Conservation (phyloP, 257 asterid genomes). For the Solanum chilense region DNA sequence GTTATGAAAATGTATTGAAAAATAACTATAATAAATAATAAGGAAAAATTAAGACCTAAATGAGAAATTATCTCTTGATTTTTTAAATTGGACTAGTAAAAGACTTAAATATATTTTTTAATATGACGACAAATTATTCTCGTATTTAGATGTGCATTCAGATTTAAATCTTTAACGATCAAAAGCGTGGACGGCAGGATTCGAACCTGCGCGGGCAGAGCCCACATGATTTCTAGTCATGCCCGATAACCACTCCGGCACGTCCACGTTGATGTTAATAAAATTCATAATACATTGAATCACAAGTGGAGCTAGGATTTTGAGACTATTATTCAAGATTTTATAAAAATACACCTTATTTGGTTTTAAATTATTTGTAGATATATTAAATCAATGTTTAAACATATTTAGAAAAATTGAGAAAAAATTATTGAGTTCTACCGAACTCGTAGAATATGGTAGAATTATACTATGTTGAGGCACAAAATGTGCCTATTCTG, state of each 20-base stretch:
- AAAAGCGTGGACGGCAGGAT: conserved; percentile 2
- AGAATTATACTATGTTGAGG: too few species aligned
- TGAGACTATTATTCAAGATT: background rate
- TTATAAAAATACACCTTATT: background rate
- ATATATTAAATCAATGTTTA: background rate
- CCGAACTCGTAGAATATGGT: background rate
- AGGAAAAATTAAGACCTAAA: background rate
- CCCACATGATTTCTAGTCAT: background rate
- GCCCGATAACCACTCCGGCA: conserved; percentile 5
- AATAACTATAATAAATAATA: too few species aligned
- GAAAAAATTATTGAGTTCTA: background rate
- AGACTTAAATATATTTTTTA: too few species aligned
- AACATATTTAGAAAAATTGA: background rate
- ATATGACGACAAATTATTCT: too few species aligned
- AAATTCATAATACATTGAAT: too few species aligned
- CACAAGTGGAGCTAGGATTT: background rate
- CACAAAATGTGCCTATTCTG: too few species aligned
- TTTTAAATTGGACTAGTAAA: too few species aligned
- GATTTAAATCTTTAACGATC: too few species aligned
- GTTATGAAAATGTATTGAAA: background rate
- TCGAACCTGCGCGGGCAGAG: conserved; percentile 14
- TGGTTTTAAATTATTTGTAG: too few species aligned
- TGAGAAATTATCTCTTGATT: background rate
- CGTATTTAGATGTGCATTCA: too few species aligned
- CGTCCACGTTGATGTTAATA: background rate